Percentiles rank a stretch among this genome's conserved stretches.
Conservation (phyloP, 345 rosid genomes). For the Mangifera indica region DNA sequence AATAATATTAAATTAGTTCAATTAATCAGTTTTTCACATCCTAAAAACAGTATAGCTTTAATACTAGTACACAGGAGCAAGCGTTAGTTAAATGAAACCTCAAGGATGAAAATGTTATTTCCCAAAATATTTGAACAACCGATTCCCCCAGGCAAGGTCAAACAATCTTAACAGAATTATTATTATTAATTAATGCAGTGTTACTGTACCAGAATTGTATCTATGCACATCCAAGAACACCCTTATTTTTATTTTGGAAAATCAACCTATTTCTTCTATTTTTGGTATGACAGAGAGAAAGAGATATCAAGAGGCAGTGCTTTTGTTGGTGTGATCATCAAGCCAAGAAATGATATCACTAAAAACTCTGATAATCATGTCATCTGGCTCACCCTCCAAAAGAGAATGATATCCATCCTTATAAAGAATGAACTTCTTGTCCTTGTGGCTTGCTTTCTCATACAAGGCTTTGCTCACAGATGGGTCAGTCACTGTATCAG, state of each 20-base stretch:
- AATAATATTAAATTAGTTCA: too few species aligned
- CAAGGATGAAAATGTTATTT: too few species aligned
- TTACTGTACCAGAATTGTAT: background rate
- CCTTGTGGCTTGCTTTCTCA: conserved; percentile 70
- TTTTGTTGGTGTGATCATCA: conserved; percentile 42
- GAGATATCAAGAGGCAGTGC: conserved; percentile 2
- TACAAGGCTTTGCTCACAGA: conserved; percentile 81
- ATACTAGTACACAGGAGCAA: too few species aligned
- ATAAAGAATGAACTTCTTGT: conserved; percentile 71
- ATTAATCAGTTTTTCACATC: too few species aligned
- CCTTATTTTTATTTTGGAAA: background rate
- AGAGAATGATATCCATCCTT: conserved; percentile 70
- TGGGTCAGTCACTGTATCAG: conserved; percentile 81
- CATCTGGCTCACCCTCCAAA: conserved; percentile 93
- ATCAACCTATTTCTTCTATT: background rate
- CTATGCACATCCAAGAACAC: background rate
- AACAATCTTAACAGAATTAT: background rate
- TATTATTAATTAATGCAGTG: background rate
- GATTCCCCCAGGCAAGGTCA: too few species aligned
- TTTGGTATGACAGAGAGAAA: background rate
- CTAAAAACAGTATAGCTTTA: too few species aligned
- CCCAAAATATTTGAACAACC: too few species aligned
- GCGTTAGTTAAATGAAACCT: too few species aligned
- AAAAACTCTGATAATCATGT: conserved; percentile 58
- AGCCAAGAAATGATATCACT: conserved; percentile 79